These are phyloP conservation scores for Cystobasidium sp. DNA, from an alignment of 1,284 basidiomycete genomes.

Conservation along the genomic window DNA sequence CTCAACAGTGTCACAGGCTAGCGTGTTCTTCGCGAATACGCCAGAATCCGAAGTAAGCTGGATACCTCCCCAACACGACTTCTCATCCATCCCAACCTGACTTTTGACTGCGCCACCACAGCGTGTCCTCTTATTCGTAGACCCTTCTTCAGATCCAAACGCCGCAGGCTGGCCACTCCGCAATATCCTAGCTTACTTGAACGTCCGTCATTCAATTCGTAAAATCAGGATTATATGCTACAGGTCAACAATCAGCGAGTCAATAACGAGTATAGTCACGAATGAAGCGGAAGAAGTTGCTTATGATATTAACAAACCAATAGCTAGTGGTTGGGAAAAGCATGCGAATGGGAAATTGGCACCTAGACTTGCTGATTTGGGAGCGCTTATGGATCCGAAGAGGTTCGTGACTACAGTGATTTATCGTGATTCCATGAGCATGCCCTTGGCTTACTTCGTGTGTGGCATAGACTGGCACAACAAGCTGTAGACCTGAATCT, in stretches of 20 bases:
- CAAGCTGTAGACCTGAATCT: conserved; percentile 97
- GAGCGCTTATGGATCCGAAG: conserved; percentile 91
- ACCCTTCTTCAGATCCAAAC: conserved; percentile 76
- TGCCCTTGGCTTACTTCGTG: not conserved
- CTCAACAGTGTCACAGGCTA: conserved; percentile 18
- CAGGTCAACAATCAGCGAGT: conserved; percentile 72
- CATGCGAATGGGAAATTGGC: conserved; percentile 81
- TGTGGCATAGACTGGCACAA: conserved; percentile 72
- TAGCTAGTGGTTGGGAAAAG: conserved; percentile 93
- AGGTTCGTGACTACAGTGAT: conserved; percentile 60
- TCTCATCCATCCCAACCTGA: not conserved
- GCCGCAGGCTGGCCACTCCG: conserved; percentile 94
- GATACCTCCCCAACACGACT: not conserved
- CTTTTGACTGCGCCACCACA: conserved; percentile 54
- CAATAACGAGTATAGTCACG: conserved; percentile 61
- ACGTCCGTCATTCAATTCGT: conserved; percentile 63
- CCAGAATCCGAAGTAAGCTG: conserved; percentile 13
- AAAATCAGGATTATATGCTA: conserved; percentile 67
- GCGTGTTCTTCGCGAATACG: conserved; percentile 12
- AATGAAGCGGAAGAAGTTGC: conserved; percentile 48
- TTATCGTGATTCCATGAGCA: no score
- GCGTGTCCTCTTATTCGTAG: conserved; percentile 75
- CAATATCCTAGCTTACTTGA: conserved; percentile 83
- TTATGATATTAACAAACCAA: conserved; percentile 53
- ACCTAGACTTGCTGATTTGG: conserved; percentile 86